Conservation (phyloP, 2,329 filamentous ascomycete species). For the Penicillium vulpinum region DNA sequence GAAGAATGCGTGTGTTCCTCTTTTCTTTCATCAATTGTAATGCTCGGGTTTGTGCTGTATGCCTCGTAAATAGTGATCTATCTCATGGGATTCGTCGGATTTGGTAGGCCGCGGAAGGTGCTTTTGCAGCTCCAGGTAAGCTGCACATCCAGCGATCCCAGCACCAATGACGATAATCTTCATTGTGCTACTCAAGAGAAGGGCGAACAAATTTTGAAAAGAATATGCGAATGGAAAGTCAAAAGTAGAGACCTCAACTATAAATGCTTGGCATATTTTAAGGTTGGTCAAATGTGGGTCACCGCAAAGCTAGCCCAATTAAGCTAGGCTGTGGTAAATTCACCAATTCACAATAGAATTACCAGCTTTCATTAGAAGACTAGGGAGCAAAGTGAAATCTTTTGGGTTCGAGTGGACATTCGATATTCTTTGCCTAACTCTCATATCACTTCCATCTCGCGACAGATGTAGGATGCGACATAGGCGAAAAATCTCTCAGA, state of each 20-base stretch:
- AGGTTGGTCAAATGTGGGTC: neutral
- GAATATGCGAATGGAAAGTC: neutral
- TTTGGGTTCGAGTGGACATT: too few relatives aligned
- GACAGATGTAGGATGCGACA: too few relatives aligned
- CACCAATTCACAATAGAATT: too few relatives aligned
- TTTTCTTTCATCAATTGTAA: conserved; percentile 17
- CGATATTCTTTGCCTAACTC: too few relatives aligned
- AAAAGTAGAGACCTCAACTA: neutral
- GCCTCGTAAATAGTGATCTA: conserved; percentile 46
- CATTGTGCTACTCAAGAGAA: conserved; percentile 26
- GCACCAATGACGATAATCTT: conserved; percentile 48
- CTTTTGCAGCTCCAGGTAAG: conserved; percentile 44
- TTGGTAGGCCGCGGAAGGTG: conserved; percentile 32
- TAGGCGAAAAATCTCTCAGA: too few relatives aligned
- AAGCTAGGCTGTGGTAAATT: neutral
- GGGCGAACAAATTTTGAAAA: neutral
- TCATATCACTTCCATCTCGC: too few relatives aligned
- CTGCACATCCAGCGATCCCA: conserved; percentile 43
- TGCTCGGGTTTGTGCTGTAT: conserved; percentile 34
- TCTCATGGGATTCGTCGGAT: conserved; percentile 26
- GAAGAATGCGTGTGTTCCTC: conserved; percentile 32
- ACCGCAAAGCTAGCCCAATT: neutral
- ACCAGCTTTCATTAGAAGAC: too few relatives aligned
- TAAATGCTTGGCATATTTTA: neutral
- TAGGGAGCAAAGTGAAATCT: too few relatives aligned